phyloP scores from a whole-genome alignment of 495 filamentous ascomycete species.

The Aspergillus olivimuriae region DNA sequence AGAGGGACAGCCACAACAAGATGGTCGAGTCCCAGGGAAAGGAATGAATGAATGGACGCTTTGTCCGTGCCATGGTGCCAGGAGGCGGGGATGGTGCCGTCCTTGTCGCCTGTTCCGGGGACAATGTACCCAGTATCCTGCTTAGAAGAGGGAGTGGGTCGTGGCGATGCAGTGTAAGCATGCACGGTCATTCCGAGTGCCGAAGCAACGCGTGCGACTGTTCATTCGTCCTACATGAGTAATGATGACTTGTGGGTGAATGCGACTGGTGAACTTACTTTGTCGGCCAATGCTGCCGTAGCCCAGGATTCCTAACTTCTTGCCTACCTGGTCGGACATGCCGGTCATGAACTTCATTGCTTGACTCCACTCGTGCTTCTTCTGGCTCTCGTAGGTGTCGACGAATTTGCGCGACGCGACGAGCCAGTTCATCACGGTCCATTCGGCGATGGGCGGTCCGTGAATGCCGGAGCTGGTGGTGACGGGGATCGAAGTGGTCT shows the following conservation, averaged over 20 bases:
- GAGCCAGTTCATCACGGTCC: slow-evolving; percentile 53
- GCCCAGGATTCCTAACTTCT: slow-evolving; percentile 67
- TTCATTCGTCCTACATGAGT: too few relatives aligned
- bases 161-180: slow-evolving; percentile 68
- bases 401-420: slow-evolving; percentile 49
- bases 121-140: slow-evolving; percentile 63
- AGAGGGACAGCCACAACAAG: slow-evolving; percentile 71
- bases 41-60: slow-evolving; percentile 56
- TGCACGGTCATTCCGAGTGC: slow-evolving; percentile 76
- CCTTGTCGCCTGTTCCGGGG: slow-evolving; percentile 69
- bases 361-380: slow-evolving; percentile 33
- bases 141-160: slow-evolving; percentile 47
- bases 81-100: slow-evolving; percentile 59
- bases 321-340: slow-evolving; percentile 46
- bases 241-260: not conserved
- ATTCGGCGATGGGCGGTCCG: slow-evolving; percentile 81
- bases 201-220: slow-evolving; percentile 57
- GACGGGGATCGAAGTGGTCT: slow-evolving; percentile 54
- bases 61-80: slow-evolving; percentile 69
- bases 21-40: slow-evolving; percentile 64
- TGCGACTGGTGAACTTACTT: slow-evolving; percentile 18
- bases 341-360: slow-evolving; percentile 10
- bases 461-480: slow-evolving; percentile 73
- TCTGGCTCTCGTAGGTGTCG: slow-evolving; percentile 38
- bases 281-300: slow-evolving; percentile 83